Base-by-base conservation (phyloP, 1,284 basidiomycete species). In the Pyrrhoderma lamaoense region DNA sequence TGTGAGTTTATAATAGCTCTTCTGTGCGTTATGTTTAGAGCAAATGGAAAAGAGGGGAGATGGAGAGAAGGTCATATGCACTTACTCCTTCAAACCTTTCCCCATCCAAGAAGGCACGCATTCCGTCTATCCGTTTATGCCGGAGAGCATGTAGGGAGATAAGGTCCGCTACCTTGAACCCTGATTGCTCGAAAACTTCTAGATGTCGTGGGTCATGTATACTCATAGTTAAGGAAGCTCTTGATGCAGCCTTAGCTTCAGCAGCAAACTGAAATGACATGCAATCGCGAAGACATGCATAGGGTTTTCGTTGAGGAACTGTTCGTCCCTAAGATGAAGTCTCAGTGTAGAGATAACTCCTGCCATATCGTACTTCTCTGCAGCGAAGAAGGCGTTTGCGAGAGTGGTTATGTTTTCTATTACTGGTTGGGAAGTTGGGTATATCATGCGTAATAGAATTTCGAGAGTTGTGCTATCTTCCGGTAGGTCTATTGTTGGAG, bases 291-390 rank as follows among this genome's bases (percentile, higher is more conserved):
- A 54, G 36, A 51, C 42, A 23, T 50, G 53, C 19, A 54, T 49
- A 8, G 53, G 53, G 38, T 40, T 35, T 16, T 42, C 35, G n/a
- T 22, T 36, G 25, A 54, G 43, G 45, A 54, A 54, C 5, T 39
- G 48, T 18, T 54, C 53, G 43, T 54, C 53, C n/a, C 53, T 43
- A 31, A 54, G 25, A 34, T 54, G 53, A 14, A 54, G 53, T n/a
- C 53, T 40, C 19, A 54, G 44, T 1, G 53, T 51, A 1, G 53
- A 54, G 42, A 54, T 50, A 23, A 54, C 49, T 3, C 53, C 53
- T 46, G 42, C 42, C 53, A 54, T 54, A n/a, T 54, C 53, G 34
- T 54, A 54, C 31, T 54, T 54, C 38, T 54, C 53, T 8, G 53
- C 53, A 11, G 49, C 53, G 18, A 50, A 45, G 40, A 54, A 51